Conservation (phyloP, 345 rosid genomes). For the Leavenworthia alabamica region DNA sequence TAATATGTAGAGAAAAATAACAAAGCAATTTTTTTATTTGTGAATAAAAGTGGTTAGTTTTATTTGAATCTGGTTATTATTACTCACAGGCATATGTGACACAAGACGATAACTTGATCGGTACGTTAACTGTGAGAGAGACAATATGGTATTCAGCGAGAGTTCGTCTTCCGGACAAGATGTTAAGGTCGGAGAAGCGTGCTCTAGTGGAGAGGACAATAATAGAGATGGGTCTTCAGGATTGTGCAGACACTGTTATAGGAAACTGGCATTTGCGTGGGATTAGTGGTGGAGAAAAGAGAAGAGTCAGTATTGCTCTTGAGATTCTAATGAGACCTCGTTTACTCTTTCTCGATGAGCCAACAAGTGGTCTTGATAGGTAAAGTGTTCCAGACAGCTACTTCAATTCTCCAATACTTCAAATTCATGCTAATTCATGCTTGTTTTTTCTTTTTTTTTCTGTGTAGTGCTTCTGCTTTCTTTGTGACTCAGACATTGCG, state of each 20-base stretch:
- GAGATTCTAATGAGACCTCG: constrained; percentile 94
- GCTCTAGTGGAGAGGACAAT: constrained; percentile 78
- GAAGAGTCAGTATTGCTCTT: constrained; percentile 89
- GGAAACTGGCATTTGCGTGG: constrained; percentile 98
- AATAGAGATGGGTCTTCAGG: constrained; percentile 91
- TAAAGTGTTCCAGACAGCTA: constrained; percentile 15
- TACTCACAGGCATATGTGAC: constrained; percentile 77
- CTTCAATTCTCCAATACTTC: not conserved
- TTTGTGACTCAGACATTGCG: constrained; percentile 89
- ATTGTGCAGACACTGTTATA: constrained; percentile 87
- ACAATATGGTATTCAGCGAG: constrained; percentile 80
- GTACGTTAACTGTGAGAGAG: constrained; percentile 89
- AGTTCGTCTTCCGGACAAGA: constrained; percentile 84
- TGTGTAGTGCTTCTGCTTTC: constrained; percentile 89
- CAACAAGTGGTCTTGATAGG: constrained; percentile 98
- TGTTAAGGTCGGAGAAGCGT: constrained; percentile 74
- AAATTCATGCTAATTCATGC: not conserved
- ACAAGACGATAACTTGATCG: constrained; percentile 94
- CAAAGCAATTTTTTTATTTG: too few species aligned
- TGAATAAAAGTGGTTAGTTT: too few species aligned
- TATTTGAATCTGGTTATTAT: not conserved
- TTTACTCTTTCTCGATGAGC: constrained; percentile 91
- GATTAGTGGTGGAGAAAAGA: constrained; percentile 88
- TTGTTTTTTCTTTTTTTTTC: not conserved
- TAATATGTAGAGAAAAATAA: not conserved